Evolutionary conservation across 306 rosid genomes (phyloP), one percentile per base, ranked within the genome.

Genomic region (Geum urbanum): DNA sequence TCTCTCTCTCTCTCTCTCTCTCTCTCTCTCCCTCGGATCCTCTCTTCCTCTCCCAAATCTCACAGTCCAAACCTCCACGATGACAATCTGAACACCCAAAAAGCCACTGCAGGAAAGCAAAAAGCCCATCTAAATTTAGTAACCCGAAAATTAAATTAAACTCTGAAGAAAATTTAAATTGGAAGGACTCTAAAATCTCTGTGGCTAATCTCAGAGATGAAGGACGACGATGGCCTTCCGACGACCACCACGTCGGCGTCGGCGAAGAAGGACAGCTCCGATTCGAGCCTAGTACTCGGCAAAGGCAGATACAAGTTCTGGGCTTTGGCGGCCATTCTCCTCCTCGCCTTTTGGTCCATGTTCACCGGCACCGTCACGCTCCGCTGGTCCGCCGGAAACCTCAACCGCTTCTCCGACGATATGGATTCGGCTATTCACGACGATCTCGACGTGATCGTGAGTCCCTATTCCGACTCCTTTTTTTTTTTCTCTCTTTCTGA

Each of bases 261-360:
- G 43, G 15, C 72, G 8, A 90, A 86, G 74, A 95, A 89, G 83
- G 97, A 95, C 56, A 73, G 56, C 49, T 54, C 77, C 50, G 95
- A 86, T 82, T 89, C 87, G 53, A 77, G 77, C 63, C 35, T 84
- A 50, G 24, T 72, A 9, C 78, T 87, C 16, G 96, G 89, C 16
- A 91, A 86, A 82, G 95, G 99, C 14, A 80, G 86, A 74, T 95
- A 95, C 76, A 95, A 95, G 74, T 87, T 95, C 73, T 95, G 96
- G 96, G 99, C 99, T 19, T 72, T 95, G 69, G 96, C 89, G 5
- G 99, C 92, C 18, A 95, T 95, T 53, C 74, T 95, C 86, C 82
- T 95, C 55, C 92, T 95, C 10, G 99, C 99, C 7, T 85, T 95
- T 47, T 95, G 99, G 99, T 89, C 99, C 9, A 95, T 95, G 97